These are phyloP conservation scores for Chytridiales sp. DNA, from an alignment of 371 early-diverging fungal genomes.

Conservation along the genomic window DNA sequence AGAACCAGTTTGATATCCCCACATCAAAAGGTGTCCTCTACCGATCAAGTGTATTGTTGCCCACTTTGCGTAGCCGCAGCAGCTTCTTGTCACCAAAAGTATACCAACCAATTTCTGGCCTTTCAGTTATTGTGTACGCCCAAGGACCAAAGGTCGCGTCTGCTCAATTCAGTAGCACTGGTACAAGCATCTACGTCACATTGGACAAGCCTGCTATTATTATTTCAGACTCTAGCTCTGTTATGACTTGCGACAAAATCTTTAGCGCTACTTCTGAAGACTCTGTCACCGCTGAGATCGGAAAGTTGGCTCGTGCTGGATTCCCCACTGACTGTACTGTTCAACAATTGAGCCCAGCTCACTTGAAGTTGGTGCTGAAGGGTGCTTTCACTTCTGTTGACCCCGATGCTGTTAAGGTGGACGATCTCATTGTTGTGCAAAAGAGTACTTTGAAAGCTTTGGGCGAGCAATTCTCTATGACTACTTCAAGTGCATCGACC, in stretches of 20 bases:
- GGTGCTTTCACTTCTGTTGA: constrained; percentile 18
- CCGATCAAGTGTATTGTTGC: not conserved
- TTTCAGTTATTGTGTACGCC: constrained; percentile 8
- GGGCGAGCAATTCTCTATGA: not conserved
- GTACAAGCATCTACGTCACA: constrained; percentile 21
- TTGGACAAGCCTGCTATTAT: constrained; percentile 20
- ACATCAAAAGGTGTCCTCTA: not conserved
- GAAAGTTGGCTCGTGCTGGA: constrained; percentile 10
- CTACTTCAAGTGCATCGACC: constrained; percentile 1
- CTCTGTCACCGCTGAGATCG: constrained; percentile 3
- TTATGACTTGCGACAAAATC: not conserved
- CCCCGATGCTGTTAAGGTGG: constrained; percentile 14
- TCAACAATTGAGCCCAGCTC: constrained; percentile 13
- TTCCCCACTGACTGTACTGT: constrained; percentile 14
- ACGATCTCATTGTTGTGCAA: not conserved
- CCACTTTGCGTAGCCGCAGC: too few species aligned
- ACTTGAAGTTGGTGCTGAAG: constrained; percentile 15
- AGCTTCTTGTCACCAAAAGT: too few species aligned
- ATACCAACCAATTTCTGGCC: too few species aligned
- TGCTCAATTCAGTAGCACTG: constrained; percentile 18
- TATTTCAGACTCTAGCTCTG: constrained; percentile 11
- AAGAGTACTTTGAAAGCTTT: constrained; percentile 17
- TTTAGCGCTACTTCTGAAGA: not conserved
- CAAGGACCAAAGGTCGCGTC: constrained; percentile 9
- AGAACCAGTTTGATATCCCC: not conserved